These are phyloP conservation scores for Phoma sp. DNA, from an alignment of 2,329 filamentous ascomycete genomes.

Conservation along the genomic window DNA sequence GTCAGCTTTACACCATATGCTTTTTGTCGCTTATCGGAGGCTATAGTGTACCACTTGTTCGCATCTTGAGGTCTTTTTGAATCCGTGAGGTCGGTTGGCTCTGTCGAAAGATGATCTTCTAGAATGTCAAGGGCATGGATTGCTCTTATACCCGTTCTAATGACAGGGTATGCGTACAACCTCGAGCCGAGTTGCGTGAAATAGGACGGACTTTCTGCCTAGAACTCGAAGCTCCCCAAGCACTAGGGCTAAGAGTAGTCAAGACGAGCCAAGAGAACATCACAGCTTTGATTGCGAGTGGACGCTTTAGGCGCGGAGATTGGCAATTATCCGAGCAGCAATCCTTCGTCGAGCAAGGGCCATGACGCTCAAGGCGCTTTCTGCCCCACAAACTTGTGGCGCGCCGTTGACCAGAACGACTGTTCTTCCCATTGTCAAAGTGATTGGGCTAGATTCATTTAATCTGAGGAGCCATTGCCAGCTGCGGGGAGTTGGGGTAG, in stretches of 20 bases:
- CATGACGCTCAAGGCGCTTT: background rate
- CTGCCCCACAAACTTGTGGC: background rate
- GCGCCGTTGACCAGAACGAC: background rate
- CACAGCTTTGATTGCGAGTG: slow-evolving; percentile 14
- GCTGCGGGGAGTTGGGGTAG: background rate
- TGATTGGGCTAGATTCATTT: too few species aligned
- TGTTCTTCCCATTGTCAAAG: too few species aligned
- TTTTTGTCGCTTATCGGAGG: too few species aligned
- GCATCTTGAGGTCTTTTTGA: slow-evolving; percentile 1
- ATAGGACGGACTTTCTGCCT: slow-evolving; percentile 1
- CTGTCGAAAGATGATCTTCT: background rate
- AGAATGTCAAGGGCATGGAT: background rate
- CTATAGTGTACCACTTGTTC: slow-evolving; percentile 3
- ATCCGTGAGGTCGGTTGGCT: background rate
- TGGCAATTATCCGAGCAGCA: background rate
- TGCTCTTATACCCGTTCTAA: slow-evolving; percentile 10
- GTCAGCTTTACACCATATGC: too few species aligned
- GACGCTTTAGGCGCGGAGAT: background rate
- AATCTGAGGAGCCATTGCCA: too few species aligned
- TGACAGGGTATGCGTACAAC: background rate
- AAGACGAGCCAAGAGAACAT: slow-evolving; percentile 15
- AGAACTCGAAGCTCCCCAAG: slow-evolving; percentile 23
- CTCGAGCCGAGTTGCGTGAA: background rate
- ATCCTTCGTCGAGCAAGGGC: background rate
- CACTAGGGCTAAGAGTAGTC: slow-evolving; percentile 28